phyloP scores from a whole-genome alignment of 2,329 filamentous ascomycete genomes.

The Didymella keratinophila region DNA sequence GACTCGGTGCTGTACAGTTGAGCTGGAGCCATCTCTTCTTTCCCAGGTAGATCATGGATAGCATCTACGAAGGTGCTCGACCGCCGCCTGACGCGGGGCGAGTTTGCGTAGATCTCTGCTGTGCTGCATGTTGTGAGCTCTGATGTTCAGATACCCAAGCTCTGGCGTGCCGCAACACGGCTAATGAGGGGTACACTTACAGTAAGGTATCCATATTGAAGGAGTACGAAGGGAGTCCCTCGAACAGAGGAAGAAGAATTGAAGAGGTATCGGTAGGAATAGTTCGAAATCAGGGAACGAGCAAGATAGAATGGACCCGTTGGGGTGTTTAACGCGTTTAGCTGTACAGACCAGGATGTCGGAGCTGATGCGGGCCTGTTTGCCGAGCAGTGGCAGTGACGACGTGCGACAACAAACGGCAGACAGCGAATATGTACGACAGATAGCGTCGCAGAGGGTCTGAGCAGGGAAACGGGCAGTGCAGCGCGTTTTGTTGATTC shows the following conservation, averaged over 20 bases:
- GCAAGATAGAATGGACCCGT: constrained; percentile 19
- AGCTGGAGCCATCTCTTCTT: constrained; percentile 85
- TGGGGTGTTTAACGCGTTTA: constrained; percentile 28
- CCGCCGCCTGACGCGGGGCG: constrained; percentile 86
- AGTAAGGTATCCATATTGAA: constrained; percentile 67
- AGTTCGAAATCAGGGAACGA: constrained; percentile 11
- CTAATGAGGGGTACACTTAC: constrained; percentile 56
- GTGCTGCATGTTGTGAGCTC: constrained; percentile 64
- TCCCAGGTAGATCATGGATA: constrained; percentile 90
- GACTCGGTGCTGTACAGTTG: constrained; percentile 99
- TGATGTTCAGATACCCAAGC: constrained; percentile 3
- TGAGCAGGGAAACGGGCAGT: constrained; percentile 10
- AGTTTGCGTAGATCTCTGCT: constrained; percentile 89
- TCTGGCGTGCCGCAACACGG: constrained; percentile 6
- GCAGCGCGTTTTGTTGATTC: constrained; percentile 1
- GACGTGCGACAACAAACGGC: constrained; percentile 27
- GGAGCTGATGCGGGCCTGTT: constrained; percentile 27
- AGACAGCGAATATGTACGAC: constrained; percentile 17
- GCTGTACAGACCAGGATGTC: constrained; percentile 24
- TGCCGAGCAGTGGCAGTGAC: constrained; percentile 33
- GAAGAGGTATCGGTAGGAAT: constrained; percentile 10
- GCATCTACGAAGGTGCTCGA: constrained; percentile 97
- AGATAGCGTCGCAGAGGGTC: constrained; percentile 24
- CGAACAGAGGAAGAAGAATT: constrained; percentile 13
- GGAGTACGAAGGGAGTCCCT: constrained; percentile 14